These are phyloP conservation scores for Candida sithepensis DNA, from an alignment of 805 yeast species.

Conservation along the genomic window DNA sequence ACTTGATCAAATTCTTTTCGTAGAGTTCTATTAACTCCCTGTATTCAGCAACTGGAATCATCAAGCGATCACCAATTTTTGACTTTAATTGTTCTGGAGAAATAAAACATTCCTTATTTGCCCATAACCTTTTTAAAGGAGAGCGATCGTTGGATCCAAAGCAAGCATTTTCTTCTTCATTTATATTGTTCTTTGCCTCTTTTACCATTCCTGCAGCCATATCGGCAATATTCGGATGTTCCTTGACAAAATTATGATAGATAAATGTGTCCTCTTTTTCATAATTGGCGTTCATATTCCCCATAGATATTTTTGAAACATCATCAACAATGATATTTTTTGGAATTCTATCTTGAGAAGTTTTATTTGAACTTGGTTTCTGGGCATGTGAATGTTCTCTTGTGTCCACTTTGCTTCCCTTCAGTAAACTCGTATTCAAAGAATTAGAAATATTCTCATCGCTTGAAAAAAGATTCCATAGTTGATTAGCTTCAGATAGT, in stretches of 20 bases:
- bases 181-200: constrained; percentile 10
- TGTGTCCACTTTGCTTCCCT: not conserved
- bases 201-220: constrained; percentile 11
- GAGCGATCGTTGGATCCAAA: constrained; percentile 6
- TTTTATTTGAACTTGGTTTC: not conserved
- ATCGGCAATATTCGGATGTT: constrained; percentile 11
- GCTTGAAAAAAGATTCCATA: constrained; percentile 3
- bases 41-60: constrained; percentile 17
- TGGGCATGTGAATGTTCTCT: not conserved
- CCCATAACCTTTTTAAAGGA: constrained; percentile 6
- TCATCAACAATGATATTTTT: too few relatives aligned
- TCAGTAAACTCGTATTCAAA: not conserved
- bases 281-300: too few relatives aligned
- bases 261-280: not conserved
- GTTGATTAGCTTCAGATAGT: not conserved
- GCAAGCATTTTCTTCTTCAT: constrained; percentile 12
- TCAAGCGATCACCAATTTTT: constrained; percentile 10
- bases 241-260: constrained; percentile 11
- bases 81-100: constrained; percentile 14
- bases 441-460: not conserved
- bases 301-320: too few relatives aligned
- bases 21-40: constrained; percentile 13
- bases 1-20: constrained; percentile 8
- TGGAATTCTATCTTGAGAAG: too few relatives aligned
- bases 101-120: constrained; percentile 12